These are phyloP conservation scores for Mortierella sp. DNA, from an alignment of 371 early-diverging fungal genomes.

Conservation along the genomic window DNA sequence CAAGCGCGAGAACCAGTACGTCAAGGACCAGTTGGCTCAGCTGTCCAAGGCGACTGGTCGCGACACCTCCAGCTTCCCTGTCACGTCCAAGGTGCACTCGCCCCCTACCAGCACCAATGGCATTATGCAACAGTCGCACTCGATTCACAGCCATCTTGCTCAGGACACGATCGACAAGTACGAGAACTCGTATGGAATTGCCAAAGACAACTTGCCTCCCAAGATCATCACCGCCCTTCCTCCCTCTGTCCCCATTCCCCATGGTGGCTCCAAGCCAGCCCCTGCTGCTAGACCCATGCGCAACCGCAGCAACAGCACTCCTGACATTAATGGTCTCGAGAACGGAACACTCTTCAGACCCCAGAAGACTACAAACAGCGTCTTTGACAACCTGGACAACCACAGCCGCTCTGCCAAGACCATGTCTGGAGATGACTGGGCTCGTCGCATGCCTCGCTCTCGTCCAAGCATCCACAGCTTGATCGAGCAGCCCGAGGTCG, in stretches of 20 bases:
- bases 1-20: constrained; percentile 24
- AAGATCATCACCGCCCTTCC: constrained; percentile 8
- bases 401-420: constrained; percentile 12
- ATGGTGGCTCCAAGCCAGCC: not conserved
- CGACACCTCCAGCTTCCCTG: constrained; percentile 37
- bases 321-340: constrained; percentile 6
- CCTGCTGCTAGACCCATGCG: not conserved
- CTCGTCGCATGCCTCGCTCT: constrained; percentile 13
- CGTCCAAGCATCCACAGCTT: constrained; percentile 20
- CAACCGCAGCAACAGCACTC: constrained; percentile 15
- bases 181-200: constrained; percentile 5
- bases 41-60: constrained; percentile 30
- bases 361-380: constrained; percentile 14
- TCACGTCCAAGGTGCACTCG: constrained; percentile 33
- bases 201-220: not conserved
- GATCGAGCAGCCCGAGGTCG: constrained; percentile 15
- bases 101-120: constrained; percentile 50
- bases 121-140: constrained; percentile 54
- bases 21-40: constrained; percentile 40
- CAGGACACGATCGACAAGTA: constrained; percentile 6
- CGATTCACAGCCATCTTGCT: constrained; percentile 56
- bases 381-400: constrained; percentile 19
- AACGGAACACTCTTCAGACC: constrained; percentile 7
- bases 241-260: constrained; percentile 4
- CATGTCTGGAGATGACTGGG: constrained; percentile 18